Evolutionary conservation across 2,329 filamentous ascomycete species (phyloP).

Genomic region (Aspergillus versicolor): DNA sequence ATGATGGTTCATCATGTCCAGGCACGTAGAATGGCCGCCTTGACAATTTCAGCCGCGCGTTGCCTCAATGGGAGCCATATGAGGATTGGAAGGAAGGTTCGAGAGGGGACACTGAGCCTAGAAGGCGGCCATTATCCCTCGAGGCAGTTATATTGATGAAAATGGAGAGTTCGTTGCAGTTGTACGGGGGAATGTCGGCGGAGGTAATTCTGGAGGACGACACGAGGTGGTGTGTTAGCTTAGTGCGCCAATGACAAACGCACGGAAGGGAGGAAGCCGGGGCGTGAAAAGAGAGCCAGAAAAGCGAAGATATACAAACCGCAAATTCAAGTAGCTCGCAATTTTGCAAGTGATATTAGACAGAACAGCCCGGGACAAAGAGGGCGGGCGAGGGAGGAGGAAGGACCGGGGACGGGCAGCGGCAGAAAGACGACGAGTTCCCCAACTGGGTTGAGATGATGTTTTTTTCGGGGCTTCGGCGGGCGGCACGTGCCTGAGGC

Average conservation of each 20-base stretch:
- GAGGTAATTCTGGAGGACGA: background rate
- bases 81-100: slow-evolving; percentile 25
- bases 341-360: slow-evolving; percentile 4
- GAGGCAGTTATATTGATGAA: background rate
- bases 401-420: background rate
- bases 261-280: slow-evolving; percentile 6
- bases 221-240: slow-evolving; percentile 12
- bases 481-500: slow-evolving; percentile 27
- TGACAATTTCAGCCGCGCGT: slow-evolving; percentile 38
- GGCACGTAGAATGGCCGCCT: slow-evolving; percentile 31
- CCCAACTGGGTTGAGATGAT: slow-evolving; percentile 26
- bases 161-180: background rate
- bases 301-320: background rate
- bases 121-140: slow-evolving; percentile 39
- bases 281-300: slow-evolving; percentile 7
- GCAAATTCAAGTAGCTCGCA: slow-evolving; percentile 16
- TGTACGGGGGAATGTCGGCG: background rate
- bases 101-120: slow-evolving; percentile 20
- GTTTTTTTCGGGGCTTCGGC: slow-evolving; percentile 23
- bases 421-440: slow-evolving; percentile 17
- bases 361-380: background rate
- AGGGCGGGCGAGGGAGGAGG: slow-evolving; percentile 10
- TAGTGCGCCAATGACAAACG: background rate
- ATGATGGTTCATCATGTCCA: slow-evolving; percentile 48
- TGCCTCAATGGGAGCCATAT: slow-evolving; percentile 43